Conservation (phyloP, 139 green algal genomes). For the Chlamydomonas eustigma region DNA sequence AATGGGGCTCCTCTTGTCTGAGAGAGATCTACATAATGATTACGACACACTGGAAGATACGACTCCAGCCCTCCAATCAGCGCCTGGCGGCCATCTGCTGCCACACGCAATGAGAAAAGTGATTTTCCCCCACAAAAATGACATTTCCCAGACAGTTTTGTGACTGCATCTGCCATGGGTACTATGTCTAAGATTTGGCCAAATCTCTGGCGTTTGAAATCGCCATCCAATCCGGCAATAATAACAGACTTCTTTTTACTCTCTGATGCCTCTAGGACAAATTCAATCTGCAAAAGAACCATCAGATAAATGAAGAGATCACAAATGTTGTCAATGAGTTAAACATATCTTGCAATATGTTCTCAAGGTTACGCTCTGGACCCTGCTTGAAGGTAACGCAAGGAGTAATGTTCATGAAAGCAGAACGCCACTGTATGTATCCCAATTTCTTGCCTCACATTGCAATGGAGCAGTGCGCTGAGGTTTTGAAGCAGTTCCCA, state of each 20-base stretch:
- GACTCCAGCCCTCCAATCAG: constrained; percentile 78
- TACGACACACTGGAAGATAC: constrained; percentile 73
- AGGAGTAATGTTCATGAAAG: too few relatives aligned
- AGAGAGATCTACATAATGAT: background rate
- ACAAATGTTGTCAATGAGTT: background rate
- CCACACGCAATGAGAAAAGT: constrained; percentile 69
- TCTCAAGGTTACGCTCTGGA: too few relatives aligned
- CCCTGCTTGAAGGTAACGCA: too few relatives aligned
- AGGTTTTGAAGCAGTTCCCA: too few relatives aligned
- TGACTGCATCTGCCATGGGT: constrained; percentile 68
- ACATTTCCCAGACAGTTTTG: constrained; percentile 67
- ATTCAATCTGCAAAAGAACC: constrained; percentile 24
- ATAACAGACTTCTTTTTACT: constrained; percentile 57
- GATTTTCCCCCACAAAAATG: constrained; percentile 51
- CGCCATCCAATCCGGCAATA: constrained; percentile 68
- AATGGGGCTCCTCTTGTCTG: background rate
- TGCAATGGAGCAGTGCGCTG: too few relatives aligned
- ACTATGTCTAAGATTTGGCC: constrained; percentile 69
- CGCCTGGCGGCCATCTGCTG: constrained; percentile 44
- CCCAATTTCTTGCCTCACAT: too few relatives aligned
- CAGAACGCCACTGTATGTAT: too few relatives aligned
- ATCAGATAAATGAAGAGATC: background rate
- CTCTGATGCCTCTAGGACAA: constrained; percentile 51
- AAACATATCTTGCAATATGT: too few relatives aligned
- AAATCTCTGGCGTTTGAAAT: constrained; percentile 62